Percentiles rank a stretch among this genome's conserved stretches.
These are phyloP conservation scores for Malus sieversii DNA, from an alignment of 306 rosid genomes.

Conservation along the genomic window DNA sequence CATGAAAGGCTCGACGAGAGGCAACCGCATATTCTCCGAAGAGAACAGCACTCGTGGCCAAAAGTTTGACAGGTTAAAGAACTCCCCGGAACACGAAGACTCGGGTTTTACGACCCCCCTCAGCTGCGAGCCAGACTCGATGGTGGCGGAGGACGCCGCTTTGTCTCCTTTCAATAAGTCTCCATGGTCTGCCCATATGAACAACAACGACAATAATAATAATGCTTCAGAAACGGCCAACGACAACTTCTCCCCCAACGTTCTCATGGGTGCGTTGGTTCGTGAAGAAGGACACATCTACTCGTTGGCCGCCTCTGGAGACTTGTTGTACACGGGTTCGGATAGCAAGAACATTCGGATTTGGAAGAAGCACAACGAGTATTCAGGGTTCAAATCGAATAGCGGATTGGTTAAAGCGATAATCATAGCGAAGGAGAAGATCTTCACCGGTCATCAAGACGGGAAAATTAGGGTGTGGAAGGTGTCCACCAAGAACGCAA, in stretches of 20 bases:
- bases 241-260: constrained; percentile 7
- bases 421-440: constrained; percentile 38
- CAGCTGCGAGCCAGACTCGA: constrained; percentile 4
- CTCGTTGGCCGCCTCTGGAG: constrained; percentile 68
- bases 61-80: constrained; percentile 30
- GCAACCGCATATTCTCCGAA: constrained; percentile 27
- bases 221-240: background rate
- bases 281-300: constrained; percentile 92
- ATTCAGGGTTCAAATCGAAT: constrained; percentile 56
- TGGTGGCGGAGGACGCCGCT: constrained; percentile 15
- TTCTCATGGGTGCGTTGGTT: constrained; percentile 64
- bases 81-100: constrained; percentile 5
- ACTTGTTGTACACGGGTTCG: constrained; percentile 69
- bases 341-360: constrained; percentile 91
- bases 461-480: constrained; percentile 84
- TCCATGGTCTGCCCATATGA: constrained; percentile 68
- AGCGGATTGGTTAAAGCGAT: constrained; percentile 82
- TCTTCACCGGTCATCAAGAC: constrained; percentile 84
- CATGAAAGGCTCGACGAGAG: constrained; percentile 42
- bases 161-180: constrained; percentile 56
- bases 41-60: constrained; percentile 23
- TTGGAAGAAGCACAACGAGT: constrained; percentile 78
- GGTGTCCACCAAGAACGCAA: constrained; percentile 28
- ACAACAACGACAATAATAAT: background rate
- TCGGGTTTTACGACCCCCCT: background rate